Percentiles rank a stretch among this genome's conserved stretches.
These are phyloP conservation scores for Bertia moriformis DNA, from an alignment of 2,329 filamentous ascomycete species.

Conservation along the genomic window DNA sequence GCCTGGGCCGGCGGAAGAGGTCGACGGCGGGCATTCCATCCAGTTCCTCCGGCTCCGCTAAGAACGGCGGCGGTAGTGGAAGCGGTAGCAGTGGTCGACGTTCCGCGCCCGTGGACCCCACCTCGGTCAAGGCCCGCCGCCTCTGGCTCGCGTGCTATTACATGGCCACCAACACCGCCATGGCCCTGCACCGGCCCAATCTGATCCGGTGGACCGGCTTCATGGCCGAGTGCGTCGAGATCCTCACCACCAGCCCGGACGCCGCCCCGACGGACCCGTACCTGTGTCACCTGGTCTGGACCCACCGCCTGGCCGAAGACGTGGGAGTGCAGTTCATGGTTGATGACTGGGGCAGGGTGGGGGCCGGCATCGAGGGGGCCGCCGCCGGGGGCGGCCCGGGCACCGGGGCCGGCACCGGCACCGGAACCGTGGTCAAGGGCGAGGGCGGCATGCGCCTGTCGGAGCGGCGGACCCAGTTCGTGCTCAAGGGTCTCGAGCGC, in stretches of 20 bases:
- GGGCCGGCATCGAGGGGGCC: conserved; percentile 26
- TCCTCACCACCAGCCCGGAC: conserved; percentile 36
- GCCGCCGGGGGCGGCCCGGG: too few species aligned
- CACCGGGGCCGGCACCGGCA: background rate
- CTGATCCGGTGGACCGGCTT: conserved; percentile 45
- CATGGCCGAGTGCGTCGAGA: conserved; percentile 42
- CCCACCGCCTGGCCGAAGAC: conserved; percentile 53
- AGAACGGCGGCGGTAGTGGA: too few species aligned
- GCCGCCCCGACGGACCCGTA: conserved; percentile 40
- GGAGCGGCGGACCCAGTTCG: conserved; percentile 49
- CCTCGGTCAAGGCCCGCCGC: conserved; percentile 36
- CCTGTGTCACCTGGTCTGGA: conserved; percentile 43
- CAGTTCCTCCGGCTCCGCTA: background rate
- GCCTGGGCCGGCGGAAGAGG: conserved; percentile 42
- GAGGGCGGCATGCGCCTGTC: conserved; percentile 28
- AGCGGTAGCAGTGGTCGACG: background rate
- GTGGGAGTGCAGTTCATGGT: conserved; percentile 51
- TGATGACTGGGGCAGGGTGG: conserved; percentile 49
- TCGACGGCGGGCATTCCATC: conserved; percentile 5
- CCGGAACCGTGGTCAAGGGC: too few species aligned
- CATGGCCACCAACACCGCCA: conserved; percentile 40
- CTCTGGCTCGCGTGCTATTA: conserved; percentile 47
- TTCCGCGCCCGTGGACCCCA: conserved; percentile 29
- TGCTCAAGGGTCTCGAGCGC: conserved; percentile 48
- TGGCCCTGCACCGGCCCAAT: conserved; percentile 45